Evolutionary conservation across 352 stramenopile species (phyloP).

Genomic region (Pythium utonaiense): DNA sequence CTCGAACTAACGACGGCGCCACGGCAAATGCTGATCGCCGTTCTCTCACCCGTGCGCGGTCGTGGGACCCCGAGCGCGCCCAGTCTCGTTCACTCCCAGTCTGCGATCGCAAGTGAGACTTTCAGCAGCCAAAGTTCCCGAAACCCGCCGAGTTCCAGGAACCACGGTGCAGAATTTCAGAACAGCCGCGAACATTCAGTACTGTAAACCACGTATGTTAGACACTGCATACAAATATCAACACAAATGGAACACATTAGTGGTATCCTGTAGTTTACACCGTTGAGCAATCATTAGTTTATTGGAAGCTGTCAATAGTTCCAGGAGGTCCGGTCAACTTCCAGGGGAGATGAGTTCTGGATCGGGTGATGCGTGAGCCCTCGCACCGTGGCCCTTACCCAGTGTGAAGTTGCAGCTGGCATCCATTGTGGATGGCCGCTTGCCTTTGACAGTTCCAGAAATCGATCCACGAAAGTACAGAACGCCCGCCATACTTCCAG

Average conservation of each 20-base stretch:
- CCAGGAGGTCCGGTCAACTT: too few species aligned
- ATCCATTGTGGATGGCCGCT: not conserved
- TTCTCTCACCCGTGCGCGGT: not conserved
- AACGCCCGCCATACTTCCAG: too few species aligned
- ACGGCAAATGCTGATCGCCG: not conserved
- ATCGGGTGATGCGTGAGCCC: not conserved
- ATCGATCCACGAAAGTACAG: too few species aligned
- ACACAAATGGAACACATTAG: not conserved
- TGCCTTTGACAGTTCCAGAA: too few species aligned
- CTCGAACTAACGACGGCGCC: not conserved
- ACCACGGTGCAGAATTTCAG: not conserved
- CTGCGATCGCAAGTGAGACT: not conserved
- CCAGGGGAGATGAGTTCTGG: not conserved
- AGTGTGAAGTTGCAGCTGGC: conserved; percentile 3
- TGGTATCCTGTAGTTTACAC: not conserved
- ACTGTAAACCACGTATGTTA: not conserved
- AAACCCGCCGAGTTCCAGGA: not conserved
- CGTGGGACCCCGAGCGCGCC: not conserved
- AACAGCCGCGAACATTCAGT: not conserved
- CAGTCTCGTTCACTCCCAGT: not conserved
- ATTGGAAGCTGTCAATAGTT: not conserved
- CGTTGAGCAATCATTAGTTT: not conserved
- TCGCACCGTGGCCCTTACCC: not conserved
- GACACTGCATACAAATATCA: not conserved
- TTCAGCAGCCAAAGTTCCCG: not conserved